Base-by-base conservation (phyloP, 768 basidiomycete genomes). In the Psilocybe subaeruginosa region DNA sequence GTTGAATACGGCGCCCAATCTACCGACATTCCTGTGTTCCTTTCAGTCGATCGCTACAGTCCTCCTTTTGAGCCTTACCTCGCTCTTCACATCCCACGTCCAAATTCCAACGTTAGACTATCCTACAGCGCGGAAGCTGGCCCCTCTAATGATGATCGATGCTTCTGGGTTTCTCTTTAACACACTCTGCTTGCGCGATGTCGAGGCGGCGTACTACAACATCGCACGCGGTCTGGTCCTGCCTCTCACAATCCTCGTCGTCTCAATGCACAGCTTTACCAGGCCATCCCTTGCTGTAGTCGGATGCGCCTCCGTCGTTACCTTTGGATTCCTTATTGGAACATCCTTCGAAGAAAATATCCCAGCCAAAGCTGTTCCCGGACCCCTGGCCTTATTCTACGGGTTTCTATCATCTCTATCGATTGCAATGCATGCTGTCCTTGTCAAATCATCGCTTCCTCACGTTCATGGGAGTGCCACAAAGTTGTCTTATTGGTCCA, bases 141-240 rank as follows among this genome's bases (percentile, higher is more conserved):
- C 69, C 65, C 66, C 72, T 19, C 14, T 78, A 39, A 72, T 68
- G 54, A 19, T 74, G 81, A 81, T 78, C 48, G 74, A 76, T 58
- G 75, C 76, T 31, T 62, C 69, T 8, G 78, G 78, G 3, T 74
- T 80, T 57, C 68, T 63, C 27, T 68, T 68, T 52, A 65, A 66
- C 29, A 71, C 66, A 14, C 65, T 63, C 14, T 63, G 51, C 41
- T 68, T 80, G 35, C 73, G 76, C 30, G 69, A 86, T 64, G 91
- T 93, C 59, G 91, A 90, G 56, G 88, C 88, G 2, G 88, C 88
- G 3, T 59, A 59, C 29, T 59, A 91, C 69, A 90, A 92, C 74
- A 86, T 93, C 58, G 92, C 91, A 0, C 85, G 92, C 14, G 92
- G 92, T 4, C 80, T 93, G 64, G 82, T 93, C 39, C 82, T 93